Conservation (phyloP, 83 land plant species). For the Picea abies region DNA sequence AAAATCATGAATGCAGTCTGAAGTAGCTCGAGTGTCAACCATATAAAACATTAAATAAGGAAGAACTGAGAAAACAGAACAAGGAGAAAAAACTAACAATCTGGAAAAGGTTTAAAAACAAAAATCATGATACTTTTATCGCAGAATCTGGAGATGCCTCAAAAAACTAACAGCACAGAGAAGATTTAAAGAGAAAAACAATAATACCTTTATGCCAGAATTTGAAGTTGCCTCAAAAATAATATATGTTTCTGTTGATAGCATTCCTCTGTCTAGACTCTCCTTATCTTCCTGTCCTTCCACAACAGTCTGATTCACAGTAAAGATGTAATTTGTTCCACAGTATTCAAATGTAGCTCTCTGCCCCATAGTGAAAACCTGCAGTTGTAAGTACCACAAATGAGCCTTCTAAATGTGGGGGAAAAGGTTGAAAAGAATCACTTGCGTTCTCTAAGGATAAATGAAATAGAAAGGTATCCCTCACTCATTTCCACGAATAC, state of each 20-base stretch:
- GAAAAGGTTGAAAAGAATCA: too few relatives aligned
- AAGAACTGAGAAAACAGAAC: constrained; percentile 5
- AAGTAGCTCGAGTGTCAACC: not conserved
- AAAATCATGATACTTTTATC: constrained; percentile 51
- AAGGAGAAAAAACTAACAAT: not conserved
- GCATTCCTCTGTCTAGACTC: constrained; percentile 54
- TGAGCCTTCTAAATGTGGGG: not conserved
- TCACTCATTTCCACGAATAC: too few relatives aligned
- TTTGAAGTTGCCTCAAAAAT: constrained; percentile 66
- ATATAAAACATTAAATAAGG: not conserved
- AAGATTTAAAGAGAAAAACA: constrained; percentile 1
- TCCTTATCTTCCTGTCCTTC: constrained; percentile 59
- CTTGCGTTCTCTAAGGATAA: too few relatives aligned
- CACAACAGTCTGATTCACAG: constrained; percentile 62
- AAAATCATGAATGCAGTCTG: not conserved
- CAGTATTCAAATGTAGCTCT: constrained; percentile 65
- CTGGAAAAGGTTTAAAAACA: not conserved
- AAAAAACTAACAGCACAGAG: not conserved
- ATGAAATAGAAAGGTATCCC: too few relatives aligned
- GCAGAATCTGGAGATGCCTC: constrained; percentile 62
- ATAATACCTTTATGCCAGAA: constrained; percentile 70
- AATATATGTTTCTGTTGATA: constrained; percentile 67
- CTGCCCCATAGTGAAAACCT: constrained; percentile 82
- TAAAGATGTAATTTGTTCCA: constrained; percentile 67
- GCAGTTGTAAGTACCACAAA: constrained; percentile 15